Evolutionary conservation across 257 asterid genomes (phyloP), one percentile per base, ranked within the genome.

Genomic region (Ophiorrhiza pumila): DNA sequence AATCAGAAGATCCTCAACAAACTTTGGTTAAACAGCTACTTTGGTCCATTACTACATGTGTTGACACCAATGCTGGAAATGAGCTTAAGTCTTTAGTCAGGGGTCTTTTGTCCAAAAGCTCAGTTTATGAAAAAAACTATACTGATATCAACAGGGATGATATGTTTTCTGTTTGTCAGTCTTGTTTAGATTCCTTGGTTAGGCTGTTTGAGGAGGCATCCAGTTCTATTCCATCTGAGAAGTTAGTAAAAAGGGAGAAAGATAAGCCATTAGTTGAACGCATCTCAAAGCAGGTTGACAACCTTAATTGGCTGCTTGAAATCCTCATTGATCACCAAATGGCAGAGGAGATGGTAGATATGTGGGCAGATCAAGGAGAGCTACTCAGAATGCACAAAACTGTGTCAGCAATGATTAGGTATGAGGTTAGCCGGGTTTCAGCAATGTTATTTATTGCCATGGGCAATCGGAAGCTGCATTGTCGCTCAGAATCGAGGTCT

Each of bases 341-440:
- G 85, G 97, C 90, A 0, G 96, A 91, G 85, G 96, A 83, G 46
- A 87, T 93, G 32, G 91, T 90, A 59, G 85, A 78, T 60, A 77
- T 87, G 56, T 91, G 97, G 98, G 88, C 89, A 8, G 75, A 80
- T 76, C 96, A 94, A 82, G 68, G 55, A 29, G 78, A 78, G 77
- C 79, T 94, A 74, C 81, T 90, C 15, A 76, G 77, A 49, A 69
- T 88, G 85, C 96, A 91, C 77, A 65, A 69, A 60, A 73, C 49
- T 22, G 80, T 84, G 11, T 91, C 98, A 66, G 96, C 96, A 15
- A 87, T 91, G 93, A 77, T 94, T 68, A 86, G 97, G 71, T 93
- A 89, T 7, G 96, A 91, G 78, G 86, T 93, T 11, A 93, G 98
- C 65, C 92, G 97, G 22, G 91, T 91, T 37, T 87, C 98, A 39